Conservation (phyloP, 768 basidiomycete genomes). For the Nidularia pulvinata region DNA sequence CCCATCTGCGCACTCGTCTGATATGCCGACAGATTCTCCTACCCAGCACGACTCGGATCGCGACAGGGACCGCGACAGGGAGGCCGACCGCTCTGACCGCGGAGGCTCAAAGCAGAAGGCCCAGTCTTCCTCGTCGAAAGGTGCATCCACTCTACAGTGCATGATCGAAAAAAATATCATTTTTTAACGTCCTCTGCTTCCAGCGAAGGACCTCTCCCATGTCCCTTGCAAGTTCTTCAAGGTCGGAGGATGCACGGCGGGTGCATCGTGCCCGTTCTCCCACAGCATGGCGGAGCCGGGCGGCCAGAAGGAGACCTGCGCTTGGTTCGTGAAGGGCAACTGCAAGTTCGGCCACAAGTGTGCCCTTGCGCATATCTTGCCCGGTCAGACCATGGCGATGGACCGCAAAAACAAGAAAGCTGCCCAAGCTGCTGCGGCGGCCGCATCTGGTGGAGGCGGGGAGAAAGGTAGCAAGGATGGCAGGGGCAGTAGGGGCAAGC, state of each 20-base stretch:
- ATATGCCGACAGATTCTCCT: constrained; percentile 18
- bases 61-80: constrained; percentile 22
- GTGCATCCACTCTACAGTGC: constrained; percentile 2
- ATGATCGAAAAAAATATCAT: not conserved
- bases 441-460: constrained; percentile 34
- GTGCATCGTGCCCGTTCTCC: constrained; percentile 94
- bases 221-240: constrained; percentile 99
- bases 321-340: constrained; percentile 95
- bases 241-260: constrained; percentile 92
- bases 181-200: constrained; percentile 2
- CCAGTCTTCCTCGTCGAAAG: constrained; percentile 21
- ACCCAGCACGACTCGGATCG: constrained; percentile 19
- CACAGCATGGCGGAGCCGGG: constrained; percentile 76
- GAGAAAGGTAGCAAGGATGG: constrained; percentile 21
- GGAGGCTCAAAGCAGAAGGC: constrained; percentile 22
- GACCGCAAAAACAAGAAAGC: constrained; percentile 98
- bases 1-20: not conserved
- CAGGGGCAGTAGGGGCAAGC: constrained; percentile 31
- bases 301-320: constrained; percentile 77
- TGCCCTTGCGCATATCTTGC: constrained; percentile 91
- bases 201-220: constrained; percentile 90
- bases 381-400: constrained; percentile 94
- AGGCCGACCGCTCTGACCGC: constrained; percentile 16
- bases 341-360: constrained; percentile 76
- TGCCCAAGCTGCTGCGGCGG: constrained; percentile 66